Evolutionary conservation across 2,329 filamentous ascomycete genomes (phyloP).

Genomic region (Ceratocystis smalleyi): DNA sequence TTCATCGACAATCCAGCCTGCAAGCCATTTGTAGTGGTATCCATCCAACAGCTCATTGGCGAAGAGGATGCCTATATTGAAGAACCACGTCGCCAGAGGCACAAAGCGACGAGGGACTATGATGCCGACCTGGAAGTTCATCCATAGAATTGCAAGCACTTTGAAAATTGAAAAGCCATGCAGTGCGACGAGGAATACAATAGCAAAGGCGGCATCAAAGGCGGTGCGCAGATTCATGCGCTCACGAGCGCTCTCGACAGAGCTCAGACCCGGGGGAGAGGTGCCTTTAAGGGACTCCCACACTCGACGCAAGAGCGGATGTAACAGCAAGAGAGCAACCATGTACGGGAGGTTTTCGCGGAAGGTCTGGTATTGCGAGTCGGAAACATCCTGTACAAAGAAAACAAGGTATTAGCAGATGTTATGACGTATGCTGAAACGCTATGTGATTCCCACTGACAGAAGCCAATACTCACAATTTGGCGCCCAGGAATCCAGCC

Average conservation of each 20-base stretch:
- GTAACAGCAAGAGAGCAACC: constrained; percentile 53
- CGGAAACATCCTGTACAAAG: constrained; percentile 60
- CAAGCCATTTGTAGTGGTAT: constrained; percentile 54
- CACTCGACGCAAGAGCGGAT: constrained; percentile 59
- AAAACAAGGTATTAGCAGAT: not conserved
- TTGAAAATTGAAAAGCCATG: constrained; percentile 81
- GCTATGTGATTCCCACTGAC: constrained; percentile 11
- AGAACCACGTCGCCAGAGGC: constrained; percentile 68
- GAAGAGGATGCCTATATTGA: constrained; percentile 75
- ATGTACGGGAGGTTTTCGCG: constrained; percentile 76
- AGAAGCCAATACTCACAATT: constrained; percentile 44
- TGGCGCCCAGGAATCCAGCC: constrained; percentile 90
- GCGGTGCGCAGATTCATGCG: constrained; percentile 37
- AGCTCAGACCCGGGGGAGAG: constrained; percentile 25
- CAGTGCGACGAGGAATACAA: constrained; percentile 60
- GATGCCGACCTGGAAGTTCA: constrained; percentile 70
- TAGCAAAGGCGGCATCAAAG: constrained; percentile 71
- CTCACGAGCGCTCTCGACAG: constrained; percentile 46
- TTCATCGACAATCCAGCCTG: constrained; percentile 25
- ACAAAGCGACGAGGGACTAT: constrained; percentile 53
- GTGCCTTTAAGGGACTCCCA: constrained; percentile 40
- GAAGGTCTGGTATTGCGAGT: constrained; percentile 74
- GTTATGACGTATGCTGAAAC: not conserved
- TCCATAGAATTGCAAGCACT: constrained; percentile 59
- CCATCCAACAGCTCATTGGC: constrained; percentile 73